Conservation (phyloP, 2,329 filamentous ascomycete genomes). For the Venturia asperata region DNA sequence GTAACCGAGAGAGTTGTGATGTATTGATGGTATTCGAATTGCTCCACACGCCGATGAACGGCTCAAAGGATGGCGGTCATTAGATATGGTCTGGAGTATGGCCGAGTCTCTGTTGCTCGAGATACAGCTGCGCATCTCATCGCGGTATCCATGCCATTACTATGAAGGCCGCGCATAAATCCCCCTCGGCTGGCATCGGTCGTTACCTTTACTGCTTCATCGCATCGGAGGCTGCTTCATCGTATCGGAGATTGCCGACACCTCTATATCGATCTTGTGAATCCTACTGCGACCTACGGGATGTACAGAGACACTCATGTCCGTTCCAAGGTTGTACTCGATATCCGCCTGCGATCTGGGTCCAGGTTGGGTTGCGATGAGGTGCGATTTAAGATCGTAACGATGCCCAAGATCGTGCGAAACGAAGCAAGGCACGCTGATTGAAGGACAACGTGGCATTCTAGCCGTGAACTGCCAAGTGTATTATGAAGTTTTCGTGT, state of each 20-base stretch:
- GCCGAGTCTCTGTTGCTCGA: no score
- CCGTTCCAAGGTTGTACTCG: not conserved
- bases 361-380: not conserved
- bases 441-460: not conserved
- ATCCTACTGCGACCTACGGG: not conserved
- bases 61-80: no score
- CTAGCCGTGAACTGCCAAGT: not conserved
- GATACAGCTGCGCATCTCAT: not conserved
- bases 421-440: not conserved
- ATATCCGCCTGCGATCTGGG: not conserved
- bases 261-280: not conserved
- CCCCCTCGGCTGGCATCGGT: not conserved
- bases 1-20: no score
- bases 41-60: no score
- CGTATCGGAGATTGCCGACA: not conserved
- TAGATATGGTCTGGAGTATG: no score
- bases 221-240: not conserved
- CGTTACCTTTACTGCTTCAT: not conserved
- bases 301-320: not conserved
- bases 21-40: no score
- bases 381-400: not conserved
- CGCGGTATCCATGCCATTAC: not conserved
- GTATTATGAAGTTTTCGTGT: not conserved
- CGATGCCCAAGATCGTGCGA: slow-evolving; percentile 6
- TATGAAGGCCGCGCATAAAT: no score